Evolutionary conservation across 306 rosid genomes (phyloP).

Genomic region (Delonix regia): DNA sequence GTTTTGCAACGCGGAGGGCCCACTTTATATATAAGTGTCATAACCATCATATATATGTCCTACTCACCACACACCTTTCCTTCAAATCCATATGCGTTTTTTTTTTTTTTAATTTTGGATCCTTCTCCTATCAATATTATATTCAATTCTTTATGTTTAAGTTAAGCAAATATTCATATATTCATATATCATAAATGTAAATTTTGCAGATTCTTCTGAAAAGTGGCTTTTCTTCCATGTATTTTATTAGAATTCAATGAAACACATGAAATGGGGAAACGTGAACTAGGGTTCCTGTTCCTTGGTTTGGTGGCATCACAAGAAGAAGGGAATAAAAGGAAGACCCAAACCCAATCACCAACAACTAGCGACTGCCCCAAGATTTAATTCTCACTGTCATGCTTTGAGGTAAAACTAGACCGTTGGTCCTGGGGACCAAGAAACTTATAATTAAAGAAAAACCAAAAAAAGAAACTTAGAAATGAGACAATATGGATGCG

Average conservation of each 20-base stretch:
- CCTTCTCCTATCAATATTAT: background rate
- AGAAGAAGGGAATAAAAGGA: background rate
- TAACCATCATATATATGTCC: background rate
- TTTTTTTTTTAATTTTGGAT: background rate
- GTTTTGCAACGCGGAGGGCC: background rate
- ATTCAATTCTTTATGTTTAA: background rate
- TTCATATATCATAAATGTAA: background rate
- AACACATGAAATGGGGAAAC: background rate
- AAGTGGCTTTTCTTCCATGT: background rate
- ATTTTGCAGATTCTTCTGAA: background rate
- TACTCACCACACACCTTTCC: background rate
- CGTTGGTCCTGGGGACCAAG: background rate
- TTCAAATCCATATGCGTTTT: background rate
- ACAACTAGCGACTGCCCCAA: background rate
- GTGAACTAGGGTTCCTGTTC: background rate
- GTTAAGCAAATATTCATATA: too few relatives aligned
- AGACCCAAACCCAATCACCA: background rate
- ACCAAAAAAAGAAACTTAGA: background rate
- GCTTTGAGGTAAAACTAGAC: background rate
- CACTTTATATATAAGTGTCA: background rate
- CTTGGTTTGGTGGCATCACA: conserved; percentile 4
- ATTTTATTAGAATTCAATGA: background rate
- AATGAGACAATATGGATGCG: background rate
- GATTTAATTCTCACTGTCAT: background rate
- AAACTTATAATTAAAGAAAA: background rate